Base-by-base conservation (phyloP, 208 protist species). In the Strigomonas culicis region DNA sequence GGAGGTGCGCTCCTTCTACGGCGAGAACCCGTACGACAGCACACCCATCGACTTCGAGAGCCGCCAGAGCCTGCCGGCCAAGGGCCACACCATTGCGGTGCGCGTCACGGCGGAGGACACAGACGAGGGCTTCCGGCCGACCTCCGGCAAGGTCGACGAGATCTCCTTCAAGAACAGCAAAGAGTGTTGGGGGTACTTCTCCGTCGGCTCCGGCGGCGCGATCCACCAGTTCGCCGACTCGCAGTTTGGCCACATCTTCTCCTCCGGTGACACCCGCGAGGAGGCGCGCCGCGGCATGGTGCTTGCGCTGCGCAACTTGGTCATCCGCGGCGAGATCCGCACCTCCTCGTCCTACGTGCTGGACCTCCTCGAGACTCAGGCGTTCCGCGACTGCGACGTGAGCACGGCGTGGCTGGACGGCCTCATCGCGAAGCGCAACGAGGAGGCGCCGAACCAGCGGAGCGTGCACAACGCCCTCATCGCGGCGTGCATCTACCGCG, bases 141-240 rank as follows among this genome's bases (percentile, higher is more conserved):
- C 95, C 36, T 93, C 85, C 13, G 98, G 98, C 43, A 72, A 72
- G 28, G 94, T 99, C 61, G 81, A 97, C 30, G 91, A 98, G 64
- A 89, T 99, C 28, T 92, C 86, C 24, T 99, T 99, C 78, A 88
- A 93, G 67, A 97, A 93, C 62, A 95, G 84, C 63, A 91, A 89
- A 43, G 96, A 98, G 71, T 97, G 98, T 58, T 99, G 98, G 98
- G 98, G 97, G 59, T 99, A 99, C 82, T 99, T 99, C 72, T 98
- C 93, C 46, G 86, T 99, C 30, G 64, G 66, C 51, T 77, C 84
- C 0, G 78, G 84, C 7, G 94, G 92, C 50, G 89, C 84, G 31
- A 85, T 98, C 22, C 95, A 98, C 63, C 89, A 96, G 80, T 98
- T 86, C 61, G 88, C 97, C 4, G 97, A 99, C 80, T 98, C 97